These are phyloP conservation scores for Periglandula ipomoeae DNA, from an alignment of 2,329 filamentous ascomycete genomes.

Conservation along the genomic window DNA sequence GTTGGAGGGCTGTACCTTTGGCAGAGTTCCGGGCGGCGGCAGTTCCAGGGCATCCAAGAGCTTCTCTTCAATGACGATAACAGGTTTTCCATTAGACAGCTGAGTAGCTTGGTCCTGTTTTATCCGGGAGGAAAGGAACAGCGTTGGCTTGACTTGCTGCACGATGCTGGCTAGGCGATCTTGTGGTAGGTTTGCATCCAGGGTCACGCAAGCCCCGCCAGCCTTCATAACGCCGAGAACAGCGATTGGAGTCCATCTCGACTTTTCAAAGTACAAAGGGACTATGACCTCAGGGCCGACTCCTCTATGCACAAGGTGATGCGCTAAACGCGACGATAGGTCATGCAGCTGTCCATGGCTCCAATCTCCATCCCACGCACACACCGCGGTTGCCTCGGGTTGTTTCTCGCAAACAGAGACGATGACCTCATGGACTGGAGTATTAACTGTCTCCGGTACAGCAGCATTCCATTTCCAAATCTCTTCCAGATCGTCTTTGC, in stretches of 20 bases:
- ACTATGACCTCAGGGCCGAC: constrained; percentile 4
- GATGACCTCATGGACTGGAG: constrained; percentile 8
- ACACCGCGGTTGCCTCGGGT: constrained; percentile 8
- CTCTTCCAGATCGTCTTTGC: constrained; percentile 6
- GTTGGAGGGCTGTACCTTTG: constrained; percentile 8
- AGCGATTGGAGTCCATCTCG: constrained; percentile 7
- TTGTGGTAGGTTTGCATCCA: constrained; percentile 13
- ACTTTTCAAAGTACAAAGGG: constrained; percentile 10
- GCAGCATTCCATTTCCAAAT: constrained; percentile 8
- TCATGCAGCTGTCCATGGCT: constrained; percentile 22
- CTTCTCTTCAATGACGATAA: constrained; percentile 4
- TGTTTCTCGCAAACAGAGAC: background rate
- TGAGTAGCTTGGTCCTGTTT: constrained; percentile 6
- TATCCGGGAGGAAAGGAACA: constrained; percentile 13
- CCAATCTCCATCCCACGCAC: constrained; percentile 30
- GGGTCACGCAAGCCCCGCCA: constrained; percentile 4
- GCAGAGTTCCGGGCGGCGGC: background rate
- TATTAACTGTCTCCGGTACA: constrained; percentile 3
- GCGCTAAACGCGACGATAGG: constrained; percentile 8
- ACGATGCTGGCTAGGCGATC: constrained; percentile 12
- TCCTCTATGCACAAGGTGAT: constrained; percentile 4
- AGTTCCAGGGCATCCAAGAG: background rate
- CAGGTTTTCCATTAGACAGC: background rate
- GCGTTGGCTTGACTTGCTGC: constrained; percentile 9
- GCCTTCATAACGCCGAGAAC: constrained; percentile 7